phyloP scores from a whole-genome alignment of 768 basidiomycete genomes.

The Pleurotus platypus region DNA sequence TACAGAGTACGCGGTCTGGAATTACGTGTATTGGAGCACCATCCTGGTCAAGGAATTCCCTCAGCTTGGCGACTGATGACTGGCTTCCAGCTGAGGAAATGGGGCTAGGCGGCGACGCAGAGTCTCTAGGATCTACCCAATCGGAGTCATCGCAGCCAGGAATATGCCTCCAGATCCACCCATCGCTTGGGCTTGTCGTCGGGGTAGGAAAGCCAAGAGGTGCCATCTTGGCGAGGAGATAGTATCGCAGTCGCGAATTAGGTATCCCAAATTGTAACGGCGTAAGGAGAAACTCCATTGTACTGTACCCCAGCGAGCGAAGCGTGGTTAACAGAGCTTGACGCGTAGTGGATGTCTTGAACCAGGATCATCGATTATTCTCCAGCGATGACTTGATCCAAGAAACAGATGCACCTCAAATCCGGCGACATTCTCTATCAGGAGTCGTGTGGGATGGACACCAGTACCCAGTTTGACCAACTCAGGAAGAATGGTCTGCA shows the following conservation, averaged over 20 bases:
- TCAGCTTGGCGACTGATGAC: background rate
- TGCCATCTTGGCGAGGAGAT: conserved; percentile 61
- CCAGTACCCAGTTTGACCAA: conserved; percentile 31
- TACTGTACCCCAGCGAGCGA: conserved; percentile 49
- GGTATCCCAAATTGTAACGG: conserved; percentile 79
- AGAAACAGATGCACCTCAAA: conserved; percentile 59
- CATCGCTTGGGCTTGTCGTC: conserved; percentile 8
- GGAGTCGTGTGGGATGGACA: conserved; percentile 52
- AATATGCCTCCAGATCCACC: conserved; percentile 46
- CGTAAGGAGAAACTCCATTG: conserved; percentile 62
- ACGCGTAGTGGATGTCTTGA: conserved; percentile 64
- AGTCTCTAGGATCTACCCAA: conserved; percentile 38
- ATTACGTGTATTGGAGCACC: conserved; percentile 27
- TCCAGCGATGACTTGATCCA: background rate
- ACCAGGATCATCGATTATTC: conserved; percentile 8
- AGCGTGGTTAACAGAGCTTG: conserved; percentile 50
- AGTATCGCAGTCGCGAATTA: conserved; percentile 80
- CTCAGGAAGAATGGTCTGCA: conserved; percentile 59
- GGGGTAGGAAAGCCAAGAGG: conserved; percentile 34
- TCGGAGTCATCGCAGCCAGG: conserved; percentile 35
- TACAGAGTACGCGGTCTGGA: conserved; percentile 59
- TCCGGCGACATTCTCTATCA: conserved; percentile 81
- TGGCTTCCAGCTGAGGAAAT: background rate
- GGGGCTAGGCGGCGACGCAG: background rate
- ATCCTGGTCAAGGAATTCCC: background rate